Base-by-base conservation (phyloP, 441 rosid genomes). In the Geranium incanum region DNA sequence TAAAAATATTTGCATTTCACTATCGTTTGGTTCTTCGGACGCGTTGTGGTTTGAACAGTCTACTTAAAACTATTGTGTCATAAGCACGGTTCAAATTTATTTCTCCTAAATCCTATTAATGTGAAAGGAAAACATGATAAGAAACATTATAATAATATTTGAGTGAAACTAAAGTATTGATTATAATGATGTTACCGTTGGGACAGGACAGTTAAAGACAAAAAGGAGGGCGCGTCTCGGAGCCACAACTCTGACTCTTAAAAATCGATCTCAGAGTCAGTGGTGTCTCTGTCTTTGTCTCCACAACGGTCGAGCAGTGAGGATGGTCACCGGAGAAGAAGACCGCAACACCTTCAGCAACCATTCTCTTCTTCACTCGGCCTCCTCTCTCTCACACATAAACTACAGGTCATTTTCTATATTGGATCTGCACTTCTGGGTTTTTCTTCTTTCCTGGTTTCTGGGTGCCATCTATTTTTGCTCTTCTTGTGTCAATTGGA, bases 321-420 rank as follows among this genome's bases (percentile, higher is more conserved):
- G 11, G 13, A 48, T 55, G 62, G 62, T 55, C 23, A 6, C 62
- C 62, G 62, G 62, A 55, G 62, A 55, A 55, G 62, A 55, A 55
- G 62, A 55, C 19, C 62, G n/a, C 18, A 1, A 15, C 19, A 55
- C 21, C 19, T 18, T 55, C 62, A 55, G 62, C 21, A 55, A 55
- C 62, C 62, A 55, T 55, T 55, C 21, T 16, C 62, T 55, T 55
- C 62, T 5, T 15, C 62, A 13, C 62, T 18, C 62, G 16, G 62
- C 6, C 7, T 55, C 62, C 2, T 55, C 62, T 55, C 62, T 16
- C 62, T 55, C 62, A 5, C 62, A 55, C 23, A 18, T 55, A n/a
- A 55, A 55, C 23, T 55, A 55, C 62, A 55, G 62, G 62, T 55
- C 62, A 7, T 55, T 55, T 52, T 15, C 60, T 52, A 28, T 28